These are phyloP conservation scores for Collybia nuda DNA, from an alignment of 768 basidiomycete genomes.

Conservation along the genomic window DNA sequence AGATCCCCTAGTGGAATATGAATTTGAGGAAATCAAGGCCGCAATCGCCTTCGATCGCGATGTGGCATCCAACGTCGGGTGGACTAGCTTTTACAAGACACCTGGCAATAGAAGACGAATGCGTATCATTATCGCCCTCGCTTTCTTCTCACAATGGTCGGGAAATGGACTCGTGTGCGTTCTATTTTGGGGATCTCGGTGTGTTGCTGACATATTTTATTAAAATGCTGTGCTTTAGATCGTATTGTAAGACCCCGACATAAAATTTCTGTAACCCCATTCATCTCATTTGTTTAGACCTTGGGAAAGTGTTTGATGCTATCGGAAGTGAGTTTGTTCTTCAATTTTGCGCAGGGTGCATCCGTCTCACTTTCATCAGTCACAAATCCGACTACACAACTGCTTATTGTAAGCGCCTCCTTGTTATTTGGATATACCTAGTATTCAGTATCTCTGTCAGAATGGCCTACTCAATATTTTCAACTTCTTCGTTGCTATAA, in stretches of 20 bases:
- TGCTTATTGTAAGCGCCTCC: conserved; percentile 31
- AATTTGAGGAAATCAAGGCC: conserved; percentile 65
- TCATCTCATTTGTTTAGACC: conserved; percentile 22
- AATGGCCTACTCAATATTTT: conserved; percentile 56
- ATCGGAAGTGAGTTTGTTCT: conserved; percentile 38
- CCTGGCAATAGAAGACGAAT: conserved; percentile 54
- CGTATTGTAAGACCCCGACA: conserved; percentile 39
- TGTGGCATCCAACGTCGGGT: conserved; percentile 41
- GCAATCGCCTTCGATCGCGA: conserved; percentile 46
- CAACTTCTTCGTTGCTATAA: conserved; percentile 54
- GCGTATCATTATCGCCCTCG: conserved; percentile 56
- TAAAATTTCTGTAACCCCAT: background rate
- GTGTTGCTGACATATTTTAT: too few relatives aligned
- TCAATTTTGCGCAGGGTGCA: background rate
- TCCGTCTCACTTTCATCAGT: conserved; percentile 22
- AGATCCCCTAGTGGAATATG: conserved; percentile 59
- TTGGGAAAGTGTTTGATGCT: conserved; percentile 51
- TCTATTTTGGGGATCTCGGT: background rate
- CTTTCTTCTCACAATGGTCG: conserved; percentile 62
- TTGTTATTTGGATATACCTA: background rate
- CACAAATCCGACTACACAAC: conserved; percentile 41
- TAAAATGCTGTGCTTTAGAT: conserved; percentile 20
- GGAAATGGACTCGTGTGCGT: conserved; percentile 49
- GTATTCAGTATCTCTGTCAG: conserved; percentile 19
- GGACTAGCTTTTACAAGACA: conserved; percentile 43